Evolutionary conservation across 225 moss, liverwort and hornwort species (phyloP).

Genomic region (Pleurozium schreberi): DNA sequence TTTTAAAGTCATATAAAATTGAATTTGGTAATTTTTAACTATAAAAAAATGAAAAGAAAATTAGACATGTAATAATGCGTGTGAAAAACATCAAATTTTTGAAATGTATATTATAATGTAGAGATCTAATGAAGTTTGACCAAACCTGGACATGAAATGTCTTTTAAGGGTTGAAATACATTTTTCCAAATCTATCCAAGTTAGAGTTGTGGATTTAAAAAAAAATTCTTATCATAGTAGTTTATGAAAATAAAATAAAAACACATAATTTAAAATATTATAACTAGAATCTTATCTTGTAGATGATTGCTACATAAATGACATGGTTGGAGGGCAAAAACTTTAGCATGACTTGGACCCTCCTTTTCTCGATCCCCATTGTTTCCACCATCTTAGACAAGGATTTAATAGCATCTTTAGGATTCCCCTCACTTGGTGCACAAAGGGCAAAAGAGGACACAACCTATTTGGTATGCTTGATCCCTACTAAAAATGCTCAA

Average conservation of each 20-base stretch:
- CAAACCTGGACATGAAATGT: no score
- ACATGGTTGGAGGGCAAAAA: not conserved
- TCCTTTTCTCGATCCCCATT: rapidly evolving
- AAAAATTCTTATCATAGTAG: not conserved
- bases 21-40: no score
- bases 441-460: rapidly evolving
- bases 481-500: not conserved
- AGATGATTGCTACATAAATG: not conserved
- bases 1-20: no score
- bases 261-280: not conserved
- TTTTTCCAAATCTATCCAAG: not conserved
- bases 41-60: no score
- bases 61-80: no score
- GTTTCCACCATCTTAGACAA: not conserved
- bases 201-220: not conserved
- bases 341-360: not conserved
- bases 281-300: not conserved
- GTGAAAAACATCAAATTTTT: no score
- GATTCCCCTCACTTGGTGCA: not conserved
- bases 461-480: rapidly evolving
- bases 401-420: not conserved
- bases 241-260: not conserved
- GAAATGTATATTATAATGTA: no score
- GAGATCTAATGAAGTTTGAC: no score
- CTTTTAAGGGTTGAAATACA: not conserved